phyloP scores from a whole-genome alignment of 1,284 basidiomycete genomes.

The Pseudozyma sp. region DNA sequence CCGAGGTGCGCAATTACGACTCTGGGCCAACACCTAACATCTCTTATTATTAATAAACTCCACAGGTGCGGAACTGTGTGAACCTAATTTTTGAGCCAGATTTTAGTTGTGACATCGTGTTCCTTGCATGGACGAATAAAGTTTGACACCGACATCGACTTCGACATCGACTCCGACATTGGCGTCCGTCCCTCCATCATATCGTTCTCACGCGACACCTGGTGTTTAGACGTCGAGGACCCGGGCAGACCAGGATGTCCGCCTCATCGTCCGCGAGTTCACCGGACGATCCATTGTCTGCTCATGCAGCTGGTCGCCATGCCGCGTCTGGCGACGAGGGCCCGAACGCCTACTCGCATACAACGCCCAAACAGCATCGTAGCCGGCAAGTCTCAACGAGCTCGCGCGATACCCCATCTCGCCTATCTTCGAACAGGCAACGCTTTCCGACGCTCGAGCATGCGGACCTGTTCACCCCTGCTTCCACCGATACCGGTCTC shows the following conservation, averaged over 20 bases:
- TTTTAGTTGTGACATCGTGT: no score
- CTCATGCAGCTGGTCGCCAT: not conserved
- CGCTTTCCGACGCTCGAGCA: not conserved
- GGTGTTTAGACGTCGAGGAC: not conserved
- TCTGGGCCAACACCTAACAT: no score
- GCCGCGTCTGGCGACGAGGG: not conserved
- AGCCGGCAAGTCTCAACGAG: not conserved
- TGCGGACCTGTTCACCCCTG: not conserved
- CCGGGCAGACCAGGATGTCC: not conserved
- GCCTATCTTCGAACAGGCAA: not conserved
- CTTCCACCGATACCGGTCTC: not conserved
- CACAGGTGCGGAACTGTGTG: no score
- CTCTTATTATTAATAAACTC: no score
- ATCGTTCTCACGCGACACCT: no score
- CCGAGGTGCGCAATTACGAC: no score
- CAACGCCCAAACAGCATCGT: not conserved
- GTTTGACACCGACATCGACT: no score
- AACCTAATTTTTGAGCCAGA: no score
- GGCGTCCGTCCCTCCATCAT: no score
- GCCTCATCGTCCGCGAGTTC: not conserved
- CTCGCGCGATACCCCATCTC: not conserved
- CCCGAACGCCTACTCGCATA: not conserved
- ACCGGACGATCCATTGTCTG: conserved; percentile 3
- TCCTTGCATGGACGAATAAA: no score
- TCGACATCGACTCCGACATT: no score